Evolutionary conservation across 768 basidiomycete species (phyloP), one percentile per base, ranked within the genome.

Genomic region (Collybia mongolica): DNA sequence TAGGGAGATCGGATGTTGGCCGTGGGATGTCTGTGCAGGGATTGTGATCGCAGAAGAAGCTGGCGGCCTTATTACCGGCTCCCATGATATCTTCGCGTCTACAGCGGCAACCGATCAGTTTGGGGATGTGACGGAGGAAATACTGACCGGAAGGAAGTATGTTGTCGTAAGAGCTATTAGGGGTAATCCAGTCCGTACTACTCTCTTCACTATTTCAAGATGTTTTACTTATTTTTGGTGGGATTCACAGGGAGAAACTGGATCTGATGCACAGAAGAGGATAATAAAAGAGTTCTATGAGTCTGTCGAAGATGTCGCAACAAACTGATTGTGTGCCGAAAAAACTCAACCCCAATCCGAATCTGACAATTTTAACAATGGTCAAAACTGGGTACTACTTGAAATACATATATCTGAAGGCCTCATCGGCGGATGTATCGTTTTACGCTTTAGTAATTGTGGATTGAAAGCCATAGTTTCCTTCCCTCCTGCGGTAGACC

Each of bases 1-100:
- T 52, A 88, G 88, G 87, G 90, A 93, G 66, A 86, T 94, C 54
- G 93, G 93, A 19, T 80, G 77, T 54, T 79, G 76, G 75, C 82
- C 88, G 12, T 95, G 92, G 93, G 90, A 95, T 66, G 88, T 95
- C 38, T 92, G 86, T 58, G 93, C 96, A 2, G 96, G 94, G 0
- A 84, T 90, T 11, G 85, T 96, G 57, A 95, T 98, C 53, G 88
- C 90, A 0, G 80, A 90, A 53, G 96, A 96, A 65, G 90, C 95
- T 0, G 96, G 96, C 5, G 82, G 87, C 12, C 70, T 86, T 9
- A 83, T 90, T 24, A 86, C 88, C 15, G 93, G 91, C 28, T 84
- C 84, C 43, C 76, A 86, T 44, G 69, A 65, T 18, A 66, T 67
- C 7, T 73, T 83, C 54, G 64, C 69, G 2, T 55, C 68, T 9